Conservation (phyloP, 2,329 filamentous ascomycete species). For the Emericellopsis atlantica region DNA sequence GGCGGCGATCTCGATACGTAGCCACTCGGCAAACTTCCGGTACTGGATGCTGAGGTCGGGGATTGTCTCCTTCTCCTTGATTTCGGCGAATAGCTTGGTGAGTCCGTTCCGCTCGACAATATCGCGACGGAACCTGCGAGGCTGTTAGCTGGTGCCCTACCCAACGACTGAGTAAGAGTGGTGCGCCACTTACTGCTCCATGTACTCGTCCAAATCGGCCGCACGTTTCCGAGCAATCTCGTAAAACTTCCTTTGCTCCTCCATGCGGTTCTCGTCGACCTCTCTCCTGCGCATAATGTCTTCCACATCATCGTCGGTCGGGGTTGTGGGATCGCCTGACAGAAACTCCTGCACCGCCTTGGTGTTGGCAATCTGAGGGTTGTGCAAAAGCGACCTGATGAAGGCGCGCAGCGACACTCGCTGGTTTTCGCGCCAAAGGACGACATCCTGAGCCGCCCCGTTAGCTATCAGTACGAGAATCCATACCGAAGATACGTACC, state of each 20-base stretch:
- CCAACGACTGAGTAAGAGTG: background rate
- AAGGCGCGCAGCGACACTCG: constrained; percentile 85
- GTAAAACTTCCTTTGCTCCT: constrained; percentile 90
- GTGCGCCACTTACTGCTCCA: constrained; percentile 66
- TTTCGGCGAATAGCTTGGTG: constrained; percentile 84
- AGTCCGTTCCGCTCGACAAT: constrained; percentile 68
- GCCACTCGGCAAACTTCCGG: constrained; percentile 96
- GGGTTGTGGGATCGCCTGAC: constrained; percentile 54
- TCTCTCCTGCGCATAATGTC: constrained; percentile 71
- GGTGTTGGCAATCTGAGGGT: constrained; percentile 71
- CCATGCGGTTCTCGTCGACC: constrained; percentile 76
- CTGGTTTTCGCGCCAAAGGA: constrained; percentile 77
- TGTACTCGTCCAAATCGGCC: constrained; percentile 89
- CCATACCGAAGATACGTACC: background rate
- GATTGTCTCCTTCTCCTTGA: constrained; percentile 80
- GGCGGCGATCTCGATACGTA: constrained; percentile 91
- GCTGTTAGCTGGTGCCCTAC: constrained; percentile 7
- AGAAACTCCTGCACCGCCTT: constrained; percentile 79
- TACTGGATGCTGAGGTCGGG: constrained; percentile 87
- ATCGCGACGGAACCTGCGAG: constrained; percentile 46
- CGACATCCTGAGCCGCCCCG: constrained; percentile 28
- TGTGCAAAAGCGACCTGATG: constrained; percentile 73
- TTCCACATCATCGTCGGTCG: constrained; percentile 69
- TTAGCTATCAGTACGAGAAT: constrained; percentile 10
- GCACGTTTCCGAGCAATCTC: constrained; percentile 87